A percentile compares a stretch with the other conserved stretches of the same genome.
Conservation (phyloP, 2,329 filamentous ascomycete genomes). For the Sclerotinia nivalis region DNA sequence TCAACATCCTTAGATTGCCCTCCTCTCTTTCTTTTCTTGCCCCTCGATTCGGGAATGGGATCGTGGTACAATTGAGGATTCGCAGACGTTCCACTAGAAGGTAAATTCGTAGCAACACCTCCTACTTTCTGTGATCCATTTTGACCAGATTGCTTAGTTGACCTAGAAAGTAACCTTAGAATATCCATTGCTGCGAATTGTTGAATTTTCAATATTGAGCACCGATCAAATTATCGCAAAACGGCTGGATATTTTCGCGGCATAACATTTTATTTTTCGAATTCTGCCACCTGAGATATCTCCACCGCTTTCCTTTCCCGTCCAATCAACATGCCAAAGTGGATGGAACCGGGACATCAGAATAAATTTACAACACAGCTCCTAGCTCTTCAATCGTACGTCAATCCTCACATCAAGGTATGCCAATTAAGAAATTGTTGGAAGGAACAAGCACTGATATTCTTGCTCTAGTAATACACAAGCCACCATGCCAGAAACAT, state of each 20-base stretch:
- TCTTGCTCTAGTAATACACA: constrained; percentile 9
- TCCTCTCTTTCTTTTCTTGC: constrained; percentile 59
- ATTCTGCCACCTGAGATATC: neutral
- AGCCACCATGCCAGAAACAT: constrained; percentile 38
- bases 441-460: constrained; percentile 15
- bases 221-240: neutral
- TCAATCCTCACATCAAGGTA: constrained; percentile 27
- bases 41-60: constrained; percentile 45
- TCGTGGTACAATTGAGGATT: constrained; percentile 73
- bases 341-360: constrained; percentile 25
- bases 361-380: constrained; percentile 24
- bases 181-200: constrained; percentile 53
- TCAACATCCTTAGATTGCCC: constrained; percentile 42
- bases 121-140: constrained; percentile 39
- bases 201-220: neutral
- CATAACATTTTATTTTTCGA: constrained; percentile 19
- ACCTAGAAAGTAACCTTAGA: constrained; percentile 69
- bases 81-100: constrained; percentile 62
- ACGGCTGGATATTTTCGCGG: constrained; percentile 11
- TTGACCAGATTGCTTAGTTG: constrained; percentile 56
- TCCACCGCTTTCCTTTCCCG: constrained; percentile 13
- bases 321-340: constrained; percentile 15
- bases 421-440: constrained; percentile 21
- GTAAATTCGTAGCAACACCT: constrained; percentile 49
- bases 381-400: constrained; percentile 21